Conservation (phyloP, 257 asterid genomes). For the Solanum phureja region DNA sequence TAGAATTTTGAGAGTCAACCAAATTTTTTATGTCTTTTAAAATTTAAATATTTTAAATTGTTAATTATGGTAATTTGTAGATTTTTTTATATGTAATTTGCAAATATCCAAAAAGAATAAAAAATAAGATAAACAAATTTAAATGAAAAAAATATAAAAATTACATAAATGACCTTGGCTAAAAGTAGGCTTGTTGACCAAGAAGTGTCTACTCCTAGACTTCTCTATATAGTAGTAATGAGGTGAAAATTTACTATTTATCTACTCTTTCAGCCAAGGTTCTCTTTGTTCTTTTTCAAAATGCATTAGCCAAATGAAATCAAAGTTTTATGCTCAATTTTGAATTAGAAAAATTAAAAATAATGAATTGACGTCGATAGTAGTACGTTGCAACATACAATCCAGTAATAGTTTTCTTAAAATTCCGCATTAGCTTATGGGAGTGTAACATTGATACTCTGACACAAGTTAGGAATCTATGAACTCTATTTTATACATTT, state of each 20-base stretch:
- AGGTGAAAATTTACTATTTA: neutral
- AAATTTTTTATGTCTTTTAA: too few relatives aligned
- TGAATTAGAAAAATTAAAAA: too few relatives aligned
- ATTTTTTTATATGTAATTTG: neutral
- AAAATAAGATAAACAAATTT: neutral
- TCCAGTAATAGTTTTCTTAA: too few relatives aligned
- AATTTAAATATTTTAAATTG: neutral
- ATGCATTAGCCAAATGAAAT: neutral
- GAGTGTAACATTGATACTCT: too few relatives aligned
- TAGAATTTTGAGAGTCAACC: neutral
- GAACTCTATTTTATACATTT: too few relatives aligned
- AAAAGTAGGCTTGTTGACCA: neutral
- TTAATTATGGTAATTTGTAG: too few relatives aligned
- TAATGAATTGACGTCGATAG: too few relatives aligned
- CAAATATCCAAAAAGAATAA: neutral
- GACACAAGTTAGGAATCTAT: too few relatives aligned
- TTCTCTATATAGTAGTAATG: neutral
- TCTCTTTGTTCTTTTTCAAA: neutral
- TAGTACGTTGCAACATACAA: too few relatives aligned
- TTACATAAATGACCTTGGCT: neutral
- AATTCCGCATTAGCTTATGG: too few relatives aligned
- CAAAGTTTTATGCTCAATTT: neutral
- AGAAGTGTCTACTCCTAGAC: neutral
- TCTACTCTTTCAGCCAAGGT: neutral
- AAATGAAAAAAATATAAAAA: too few relatives aligned